phyloP scores from a whole-genome alignment of 495 filamentous ascomycete genomes.

The Letharia lupina region DNA sequence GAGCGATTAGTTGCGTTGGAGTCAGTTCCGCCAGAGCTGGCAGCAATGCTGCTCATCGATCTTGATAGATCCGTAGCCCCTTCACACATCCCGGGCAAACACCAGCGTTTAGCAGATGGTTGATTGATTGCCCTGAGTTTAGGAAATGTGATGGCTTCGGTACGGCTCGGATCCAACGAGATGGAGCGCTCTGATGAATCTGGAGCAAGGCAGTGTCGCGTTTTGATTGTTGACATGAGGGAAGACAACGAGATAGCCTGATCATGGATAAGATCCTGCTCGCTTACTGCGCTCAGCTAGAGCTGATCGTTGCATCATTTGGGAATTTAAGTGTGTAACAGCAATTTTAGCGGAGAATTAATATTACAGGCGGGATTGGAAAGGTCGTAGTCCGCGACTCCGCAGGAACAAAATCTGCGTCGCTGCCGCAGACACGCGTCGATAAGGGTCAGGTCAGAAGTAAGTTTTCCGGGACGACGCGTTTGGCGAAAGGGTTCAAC shows the following conservation, averaged over 20 bases:
- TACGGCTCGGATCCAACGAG: not conserved
- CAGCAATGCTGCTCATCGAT: conserved; percentile 5
- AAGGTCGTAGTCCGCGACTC: not conserved
- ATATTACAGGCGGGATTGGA: not conserved
- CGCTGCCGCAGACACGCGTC: conserved; percentile 11
- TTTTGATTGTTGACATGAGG: conserved; percentile 3
- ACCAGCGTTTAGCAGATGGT: not conserved
- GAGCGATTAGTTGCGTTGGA: not conserved
- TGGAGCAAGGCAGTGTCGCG: not conserved
- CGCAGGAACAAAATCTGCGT: not conserved
- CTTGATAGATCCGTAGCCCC: not conserved
- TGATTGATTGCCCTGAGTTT: not conserved
- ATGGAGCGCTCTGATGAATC: not conserved
- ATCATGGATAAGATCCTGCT: conserved; percentile 2
- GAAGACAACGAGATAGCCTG: not conserved
- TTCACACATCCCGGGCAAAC: conserved; percentile 10
- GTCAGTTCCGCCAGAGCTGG: conserved; percentile 2
- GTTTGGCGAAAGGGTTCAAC: conserved; percentile 2
- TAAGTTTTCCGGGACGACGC: not conserved
- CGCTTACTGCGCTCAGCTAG: conserved; percentile 2
- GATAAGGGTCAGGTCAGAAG: not conserved
- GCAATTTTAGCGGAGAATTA: conserved; percentile 15
- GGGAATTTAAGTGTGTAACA: not conserved
- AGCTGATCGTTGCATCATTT: not conserved
- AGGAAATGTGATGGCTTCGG: not conserved